Evolutionary conservation across 495 filamentous ascomycete species (phyloP).

Genomic region (Xylaria flabelliformis): DNA sequence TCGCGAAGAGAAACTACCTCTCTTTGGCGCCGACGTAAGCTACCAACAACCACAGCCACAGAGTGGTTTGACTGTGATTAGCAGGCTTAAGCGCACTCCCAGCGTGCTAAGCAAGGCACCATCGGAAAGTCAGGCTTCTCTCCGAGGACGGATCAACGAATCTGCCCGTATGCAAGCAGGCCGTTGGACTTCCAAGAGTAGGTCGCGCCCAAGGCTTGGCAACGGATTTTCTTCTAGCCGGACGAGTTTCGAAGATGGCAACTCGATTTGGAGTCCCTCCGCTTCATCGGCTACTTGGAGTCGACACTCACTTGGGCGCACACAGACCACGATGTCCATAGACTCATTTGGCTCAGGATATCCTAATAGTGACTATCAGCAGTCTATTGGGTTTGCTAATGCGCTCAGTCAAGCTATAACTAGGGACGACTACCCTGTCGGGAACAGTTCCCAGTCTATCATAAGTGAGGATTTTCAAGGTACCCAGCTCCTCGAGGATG

Average conservation of each 20-base stretch:
- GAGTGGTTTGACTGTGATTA: slow-evolving; percentile 61
- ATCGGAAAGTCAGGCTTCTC: slow-evolving; percentile 73
- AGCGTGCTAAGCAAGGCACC: slow-evolving; percentile 91
- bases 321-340: slow-evolving; percentile 87
- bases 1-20: slow-evolving; percentile 79
- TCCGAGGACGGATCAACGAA: slow-evolving; percentile 73
- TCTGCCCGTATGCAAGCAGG: slow-evolving; percentile 63
- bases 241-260: slow-evolving; percentile 90
- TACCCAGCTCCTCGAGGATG: slow-evolving; percentile 85
- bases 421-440: slow-evolving; percentile 77
- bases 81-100: slow-evolving; percentile 80
- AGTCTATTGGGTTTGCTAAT: slow-evolving; percentile 97
- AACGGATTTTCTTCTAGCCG: slow-evolving; percentile 89
- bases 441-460: slow-evolving; percentile 57
- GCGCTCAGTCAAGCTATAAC: slow-evolving; percentile 96
- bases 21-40: slow-evolving; percentile 68
- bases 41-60: slow-evolving; percentile 52
- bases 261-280: slow-evolving; percentile 89
- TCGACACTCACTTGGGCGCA: slow-evolving; percentile 88
- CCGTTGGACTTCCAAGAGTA: slow-evolving; percentile 83
- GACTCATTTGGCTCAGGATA: slow-evolving; percentile 84
- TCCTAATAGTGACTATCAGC: slow-evolving; percentile 84
- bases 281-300: slow-evolving; percentile 84
- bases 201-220: slow-evolving; percentile 79
- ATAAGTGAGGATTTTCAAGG: slow-evolving; percentile 60